Evolutionary conservation across 1,284 basidiomycete species (phyloP), one percentile per base, ranked within the genome.

Genomic region (Cryptococcus wingfieldii): DNA sequence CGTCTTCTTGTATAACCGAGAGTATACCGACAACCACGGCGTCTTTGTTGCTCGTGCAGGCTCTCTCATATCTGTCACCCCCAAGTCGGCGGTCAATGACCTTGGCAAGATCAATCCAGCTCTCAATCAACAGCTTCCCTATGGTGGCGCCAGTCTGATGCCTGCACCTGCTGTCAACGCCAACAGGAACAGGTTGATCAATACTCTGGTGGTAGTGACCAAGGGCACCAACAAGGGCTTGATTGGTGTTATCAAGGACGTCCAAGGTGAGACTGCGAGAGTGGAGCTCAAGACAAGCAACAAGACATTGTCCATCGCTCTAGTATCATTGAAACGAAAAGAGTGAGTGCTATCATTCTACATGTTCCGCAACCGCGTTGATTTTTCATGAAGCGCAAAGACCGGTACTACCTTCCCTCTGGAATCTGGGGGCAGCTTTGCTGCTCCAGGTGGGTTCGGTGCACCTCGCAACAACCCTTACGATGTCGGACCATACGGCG

Each of bases 31-130:
- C 73, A 95, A 98, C 70, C 87, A 90, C 25, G 96, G 96, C 56
- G 87, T 98, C 23, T 99, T 95, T 68, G 89, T 98, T 51, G 70
- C 76, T 16, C 72, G 90, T 28, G 84, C 89, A 4, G 84, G 87
- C 34, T 84, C 86, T 1, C 80, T 95, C 38, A 84, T 83, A 0
- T 92, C 90, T 10, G 78, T 93, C 25, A 91, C 93, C 2, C 92
- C 94, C 2, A 92, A 91, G 69, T 82, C 81, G 0, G 63, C 67
- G 4, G 80, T 80, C 7, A 80, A 83, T 7, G 93, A 98, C 76
- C 79, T 93, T n/a, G 88, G 89, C n/a, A 94, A 95, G 78, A 88
- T 95, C 86, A 98, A 98, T 74, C 94, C 95, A 7, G 84, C 88
- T 1, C 74, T 92, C 47, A 69, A 75, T 39, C 66, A 69, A 41